phyloP scores from a whole-genome alignment of 2,329 filamentous ascomycete species.

The Aspergillus aculeatus region DNA sequence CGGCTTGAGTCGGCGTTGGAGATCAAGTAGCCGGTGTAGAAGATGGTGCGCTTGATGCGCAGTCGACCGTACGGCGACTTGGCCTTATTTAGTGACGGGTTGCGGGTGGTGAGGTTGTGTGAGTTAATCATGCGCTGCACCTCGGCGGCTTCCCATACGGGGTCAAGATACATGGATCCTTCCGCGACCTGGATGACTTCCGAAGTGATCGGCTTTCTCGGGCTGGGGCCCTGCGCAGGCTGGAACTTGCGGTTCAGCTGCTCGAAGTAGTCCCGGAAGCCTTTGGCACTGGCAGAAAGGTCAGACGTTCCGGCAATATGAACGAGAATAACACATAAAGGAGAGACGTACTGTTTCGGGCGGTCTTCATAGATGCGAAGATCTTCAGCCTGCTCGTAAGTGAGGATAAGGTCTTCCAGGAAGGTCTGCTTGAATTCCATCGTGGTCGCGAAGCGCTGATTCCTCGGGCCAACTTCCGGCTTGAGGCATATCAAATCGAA shows the following conservation, averaged over 20 bases:
- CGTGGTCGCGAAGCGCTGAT: slow-evolving; percentile 75
- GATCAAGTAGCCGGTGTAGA: slow-evolving; percentile 91
- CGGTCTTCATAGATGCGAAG: slow-evolving; percentile 69
- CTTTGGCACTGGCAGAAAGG: slow-evolving; percentile 58
- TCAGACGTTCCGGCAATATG: slow-evolving; percentile 11
- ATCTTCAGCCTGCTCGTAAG: slow-evolving; percentile 79
- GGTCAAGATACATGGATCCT: slow-evolving; percentile 69
- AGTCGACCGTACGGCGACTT: slow-evolving; percentile 53
- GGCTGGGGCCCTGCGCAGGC: slow-evolving; percentile 39
- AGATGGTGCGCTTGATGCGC: slow-evolving; percentile 79
- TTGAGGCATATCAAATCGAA: slow-evolving; percentile 91
- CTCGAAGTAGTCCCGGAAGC: slow-evolving; percentile 80
- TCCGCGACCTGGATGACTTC: slow-evolving; percentile 88
- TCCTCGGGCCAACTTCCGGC: slow-evolving; percentile 75
- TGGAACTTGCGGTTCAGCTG: slow-evolving; percentile 68
- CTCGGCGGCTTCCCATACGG: slow-evolving; percentile 74
- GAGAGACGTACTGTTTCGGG: slow-evolving; percentile 56
- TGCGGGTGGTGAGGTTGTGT: slow-evolving; percentile 62
- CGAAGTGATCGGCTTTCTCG: slow-evolving; percentile 65
- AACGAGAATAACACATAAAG: too few species aligned
- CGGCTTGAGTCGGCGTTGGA: slow-evolving; percentile 67
- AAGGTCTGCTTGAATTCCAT: slow-evolving; percentile 92
- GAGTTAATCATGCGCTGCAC: slow-evolving; percentile 86
- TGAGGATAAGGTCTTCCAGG: slow-evolving; percentile 76
- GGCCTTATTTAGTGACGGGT: slow-evolving; percentile 33